Evolutionary conservation across 768 basidiomycete species (phyloP).

Genomic region (Crassisporium funariophilum): DNA sequence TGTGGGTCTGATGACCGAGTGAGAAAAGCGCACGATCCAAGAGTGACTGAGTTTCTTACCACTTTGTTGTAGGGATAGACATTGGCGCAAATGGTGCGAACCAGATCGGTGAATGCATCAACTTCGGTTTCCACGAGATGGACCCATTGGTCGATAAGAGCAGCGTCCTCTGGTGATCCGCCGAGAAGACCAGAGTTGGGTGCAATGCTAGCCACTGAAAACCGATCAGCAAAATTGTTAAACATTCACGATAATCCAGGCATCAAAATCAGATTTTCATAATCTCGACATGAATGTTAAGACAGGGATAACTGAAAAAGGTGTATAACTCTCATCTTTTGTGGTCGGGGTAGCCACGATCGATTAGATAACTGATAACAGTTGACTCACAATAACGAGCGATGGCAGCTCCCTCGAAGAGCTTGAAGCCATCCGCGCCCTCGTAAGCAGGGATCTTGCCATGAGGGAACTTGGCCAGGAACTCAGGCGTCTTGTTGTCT

Average conservation of each 20-base stretch:
- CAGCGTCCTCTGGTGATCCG: slow-evolving; percentile 60
- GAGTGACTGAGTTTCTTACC: slow-evolving; percentile 41
- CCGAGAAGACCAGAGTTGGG: slow-evolving; percentile 84
- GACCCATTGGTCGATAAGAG: slow-evolving; percentile 84
- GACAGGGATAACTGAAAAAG: slow-evolving; percentile 73
- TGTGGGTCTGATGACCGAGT: slow-evolving; percentile 54
- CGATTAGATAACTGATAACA: slow-evolving; percentile 36
- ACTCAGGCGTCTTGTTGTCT: slow-evolving; percentile 73
- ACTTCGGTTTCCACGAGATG: slow-evolving; percentile 75
- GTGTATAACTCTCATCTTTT: slow-evolving; percentile 46
- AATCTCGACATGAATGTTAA: slow-evolving; percentile 63
- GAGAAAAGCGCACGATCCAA: slow-evolving; percentile 2
- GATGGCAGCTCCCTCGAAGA: slow-evolving; percentile 80
- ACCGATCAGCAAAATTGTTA: slow-evolving; percentile 9
- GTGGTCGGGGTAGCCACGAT: slow-evolving; percentile 19
- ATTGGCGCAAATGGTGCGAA: slow-evolving; percentile 47
- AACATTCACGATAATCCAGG: slow-evolving; percentile 10
- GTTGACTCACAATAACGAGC: slow-evolving; percentile 82
- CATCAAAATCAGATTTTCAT: slow-evolving; percentile 37
- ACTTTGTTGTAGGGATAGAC: slow-evolving; percentile 80
- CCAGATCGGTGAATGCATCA: slow-evolving; percentile 34
- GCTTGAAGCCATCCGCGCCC: slow-evolving; percentile 70
- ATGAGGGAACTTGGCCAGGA: slow-evolving; percentile 71
- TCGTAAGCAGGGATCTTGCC: slow-evolving; percentile 89
- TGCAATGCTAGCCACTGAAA: slow-evolving; percentile 70